Evolutionary conservation across 2,329 filamentous ascomycete species (phyloP).

Genomic region (Phialophora macrospora): DNA sequence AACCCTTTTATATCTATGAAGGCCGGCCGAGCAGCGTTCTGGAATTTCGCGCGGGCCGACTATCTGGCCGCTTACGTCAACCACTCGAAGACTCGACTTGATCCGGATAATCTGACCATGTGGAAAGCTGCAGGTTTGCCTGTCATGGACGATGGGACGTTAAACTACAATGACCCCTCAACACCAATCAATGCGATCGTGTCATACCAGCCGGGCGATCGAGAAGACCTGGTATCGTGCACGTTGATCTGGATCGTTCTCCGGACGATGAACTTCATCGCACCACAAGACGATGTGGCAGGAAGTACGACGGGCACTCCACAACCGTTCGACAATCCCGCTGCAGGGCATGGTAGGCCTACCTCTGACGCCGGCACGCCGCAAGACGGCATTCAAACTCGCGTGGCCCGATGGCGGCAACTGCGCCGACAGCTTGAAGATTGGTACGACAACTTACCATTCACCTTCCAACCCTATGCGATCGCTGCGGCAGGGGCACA

Average conservation of each 20-base stretch:
- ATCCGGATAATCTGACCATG: slow-evolving; percentile 65
- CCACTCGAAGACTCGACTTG: slow-evolving; percentile 63
- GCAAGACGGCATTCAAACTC: slow-evolving; percentile 52
- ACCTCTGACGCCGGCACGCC: slow-evolving; percentile 52
- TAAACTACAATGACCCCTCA: slow-evolving; percentile 29
- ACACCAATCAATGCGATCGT: slow-evolving; percentile 27
- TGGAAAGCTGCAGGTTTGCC: slow-evolving; percentile 69
- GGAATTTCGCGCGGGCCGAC: slow-evolving; percentile 70
- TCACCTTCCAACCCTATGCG: slow-evolving; percentile 64
- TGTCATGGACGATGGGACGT: slow-evolving; percentile 54
- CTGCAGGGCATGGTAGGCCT: slow-evolving; percentile 3
- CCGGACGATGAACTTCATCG: slow-evolving; percentile 69
- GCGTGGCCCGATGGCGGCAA: slow-evolving; percentile 56
- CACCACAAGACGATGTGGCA: slow-evolving; percentile 34
- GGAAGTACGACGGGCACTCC: slow-evolving; percentile 43
- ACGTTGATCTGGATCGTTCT: slow-evolving; percentile 68
- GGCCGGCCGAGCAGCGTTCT: slow-evolving; percentile 65
- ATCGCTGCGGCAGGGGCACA: slow-evolving; percentile 50
- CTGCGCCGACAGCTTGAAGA: slow-evolving; percentile 62
- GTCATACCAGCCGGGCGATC: slow-evolving; percentile 37
- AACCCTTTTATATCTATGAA: slow-evolving; percentile 53
- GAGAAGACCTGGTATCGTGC: slow-evolving; percentile 68
- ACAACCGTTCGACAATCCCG: slow-evolving; percentile 45
- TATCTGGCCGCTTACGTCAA: slow-evolving; percentile 69
- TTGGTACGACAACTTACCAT: slow-evolving; percentile 64